phyloP scores from a whole-genome alignment of 495 filamentous ascomycete species.

The Hypoxylon rickii region DNA sequence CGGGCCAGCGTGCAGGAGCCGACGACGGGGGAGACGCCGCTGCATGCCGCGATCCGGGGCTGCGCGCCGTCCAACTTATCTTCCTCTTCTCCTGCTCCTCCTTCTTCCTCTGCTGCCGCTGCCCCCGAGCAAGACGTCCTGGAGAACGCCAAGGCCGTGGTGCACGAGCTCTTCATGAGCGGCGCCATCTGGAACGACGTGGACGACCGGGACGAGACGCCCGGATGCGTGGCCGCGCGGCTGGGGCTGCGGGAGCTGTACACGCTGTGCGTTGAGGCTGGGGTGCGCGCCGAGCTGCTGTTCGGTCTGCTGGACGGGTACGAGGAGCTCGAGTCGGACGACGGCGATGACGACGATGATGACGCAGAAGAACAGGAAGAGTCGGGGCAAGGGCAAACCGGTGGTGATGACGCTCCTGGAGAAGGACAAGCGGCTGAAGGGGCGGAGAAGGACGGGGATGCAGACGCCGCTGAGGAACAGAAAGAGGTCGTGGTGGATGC shows the following conservation, averaged over 20 bases:
- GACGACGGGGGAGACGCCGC: slow-evolving; percentile 81
- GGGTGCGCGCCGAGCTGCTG: slow-evolving; percentile 87
- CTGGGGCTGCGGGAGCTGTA: slow-evolving; percentile 77
- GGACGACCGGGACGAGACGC: slow-evolving; percentile 83
- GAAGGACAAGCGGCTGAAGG: too few species aligned
- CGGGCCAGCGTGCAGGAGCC: slow-evolving; percentile 79
- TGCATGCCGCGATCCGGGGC: slow-evolving; percentile 88
- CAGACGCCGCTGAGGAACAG: slow-evolving; percentile 13
- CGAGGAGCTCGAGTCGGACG: slow-evolving; percentile 67
- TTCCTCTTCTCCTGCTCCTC: too few species aligned
- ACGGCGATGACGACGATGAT: slow-evolving; percentile 62
- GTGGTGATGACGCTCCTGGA: too few species aligned
- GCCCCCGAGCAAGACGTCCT: slow-evolving; percentile 49
- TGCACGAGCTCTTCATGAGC: slow-evolving; percentile 77
- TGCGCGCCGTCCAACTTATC: slow-evolving; percentile 66
- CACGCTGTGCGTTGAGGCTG: slow-evolving; percentile 84
- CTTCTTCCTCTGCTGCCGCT: too few species aligned
- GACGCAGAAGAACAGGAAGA: slow-evolving; percentile 52
- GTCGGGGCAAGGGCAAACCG: too few species aligned
- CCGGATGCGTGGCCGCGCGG: slow-evolving; percentile 81
- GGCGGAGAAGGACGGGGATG: slow-evolving; percentile 23
- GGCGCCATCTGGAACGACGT: slow-evolving; percentile 98
- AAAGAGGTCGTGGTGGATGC: slow-evolving; percentile 32
- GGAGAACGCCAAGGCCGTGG: slow-evolving; percentile 63
- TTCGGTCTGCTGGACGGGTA: slow-evolving; percentile 78